Percentiles rank a stretch among this genome's conserved stretches.
phyloP scores from a whole-genome alignment of 495 filamentous ascomycete genomes.

The Cercophora scortea region DNA sequence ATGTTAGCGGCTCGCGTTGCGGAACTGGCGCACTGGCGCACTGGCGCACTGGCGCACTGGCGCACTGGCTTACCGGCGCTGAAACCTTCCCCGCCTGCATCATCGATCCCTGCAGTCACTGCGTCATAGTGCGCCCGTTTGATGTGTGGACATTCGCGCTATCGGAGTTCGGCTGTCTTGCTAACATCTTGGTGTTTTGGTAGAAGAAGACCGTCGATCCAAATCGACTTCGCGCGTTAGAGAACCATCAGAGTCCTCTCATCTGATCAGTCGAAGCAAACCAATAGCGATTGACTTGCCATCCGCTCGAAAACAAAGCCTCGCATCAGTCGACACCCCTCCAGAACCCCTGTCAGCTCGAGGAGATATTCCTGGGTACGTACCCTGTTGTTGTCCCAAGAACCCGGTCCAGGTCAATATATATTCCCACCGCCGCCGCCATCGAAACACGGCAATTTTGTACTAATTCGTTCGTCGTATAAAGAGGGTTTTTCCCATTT shows the following conservation, averaged over 20 bases:
- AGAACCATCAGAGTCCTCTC: neutral
- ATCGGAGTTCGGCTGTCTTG: neutral
- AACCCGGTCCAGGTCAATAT: too few species aligned
- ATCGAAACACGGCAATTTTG: neutral
- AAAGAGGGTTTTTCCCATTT: constrained; percentile 44
- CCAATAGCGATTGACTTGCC: constrained; percentile 43
- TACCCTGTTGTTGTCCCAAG: constrained; percentile 3
- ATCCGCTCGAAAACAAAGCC: constrained; percentile 15
- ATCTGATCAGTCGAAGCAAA: constrained; percentile 14
- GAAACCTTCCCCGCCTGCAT: too few species aligned
- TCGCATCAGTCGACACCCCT: constrained; percentile 28
- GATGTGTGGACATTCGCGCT: neutral
- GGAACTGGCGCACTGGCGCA: too few species aligned
- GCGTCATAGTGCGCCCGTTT: neutral
- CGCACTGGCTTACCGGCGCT: too few species aligned
- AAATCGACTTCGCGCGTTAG: too few species aligned
- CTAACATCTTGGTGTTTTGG: neutral
- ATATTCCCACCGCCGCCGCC: neutral
- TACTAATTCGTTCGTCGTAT: neutral
- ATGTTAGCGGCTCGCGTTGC: neutral
- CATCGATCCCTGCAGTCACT: neutral
- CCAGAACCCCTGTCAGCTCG: constrained; percentile 38
- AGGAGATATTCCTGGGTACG: constrained; percentile 44
- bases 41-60: too few species aligned
- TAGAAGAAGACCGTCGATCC: neutral